Base-by-base conservation (phyloP, 441 rosid genomes). In the Flueggea neowawraea region DNA sequence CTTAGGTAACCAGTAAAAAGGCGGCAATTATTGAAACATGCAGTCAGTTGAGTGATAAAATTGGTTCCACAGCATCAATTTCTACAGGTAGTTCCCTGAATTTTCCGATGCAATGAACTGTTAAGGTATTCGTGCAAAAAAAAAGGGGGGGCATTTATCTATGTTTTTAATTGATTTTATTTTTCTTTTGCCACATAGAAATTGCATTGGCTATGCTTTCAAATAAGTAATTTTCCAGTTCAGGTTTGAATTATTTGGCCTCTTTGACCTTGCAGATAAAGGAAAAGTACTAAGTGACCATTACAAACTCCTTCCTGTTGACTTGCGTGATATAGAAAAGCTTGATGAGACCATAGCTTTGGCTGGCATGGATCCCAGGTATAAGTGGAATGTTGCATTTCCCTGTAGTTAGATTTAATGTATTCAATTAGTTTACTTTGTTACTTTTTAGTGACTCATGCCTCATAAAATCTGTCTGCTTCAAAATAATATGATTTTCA, bases 361-460 rank as follows among this genome's bases (percentile, higher is more conserved):
- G 77, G 92, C 96, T 61, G 72, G 80, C 69, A 88, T 88, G 86
- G 96, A 91, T 80, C 94, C 90, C 36, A 81, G 95, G 99, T 95
- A 73, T 74, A 4, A 5, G 61, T 55, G 49, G 16, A 32, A 33
- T 14, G 17, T 36, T 12, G 6, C 60, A 32, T 57, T 55, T 55
- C 12, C 13, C 15, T 57, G 33, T 10, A 28, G 43, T 36, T 36
- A n/a, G 41, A 36, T 36, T 36, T 36, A 36, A 5, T 36, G 41
- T 36, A 5, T 36, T 36, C 7, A 36, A 36, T 36, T 36, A 5
- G 41, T 4, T 36, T 36, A 4, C 41, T 36, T 8, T 36, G 9
- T 2, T 36, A 36, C 9, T 8, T 36, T 36, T 22, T 22, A 22
- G 28, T 22, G 28, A 22, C 28, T 22, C 28, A 22, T 22, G 28